These are phyloP conservation scores for Monilinia fructicola DNA, from an alignment of 2,329 filamentous ascomycete genomes.

Conservation along the genomic window DNA sequence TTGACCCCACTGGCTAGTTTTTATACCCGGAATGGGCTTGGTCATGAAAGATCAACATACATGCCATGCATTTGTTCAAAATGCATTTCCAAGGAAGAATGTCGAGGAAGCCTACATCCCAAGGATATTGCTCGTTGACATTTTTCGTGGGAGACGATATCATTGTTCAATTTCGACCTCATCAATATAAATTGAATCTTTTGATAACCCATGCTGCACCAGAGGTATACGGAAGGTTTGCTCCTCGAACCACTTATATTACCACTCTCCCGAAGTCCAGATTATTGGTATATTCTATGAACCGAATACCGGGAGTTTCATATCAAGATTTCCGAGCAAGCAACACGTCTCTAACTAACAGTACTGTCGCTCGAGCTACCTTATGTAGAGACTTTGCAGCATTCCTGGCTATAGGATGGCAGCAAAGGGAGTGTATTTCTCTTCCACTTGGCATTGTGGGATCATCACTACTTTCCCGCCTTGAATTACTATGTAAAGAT, in stretches of 20 bases:
- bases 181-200: constrained; percentile 46
- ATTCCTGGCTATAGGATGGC: constrained; percentile 46
- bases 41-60: constrained; percentile 27
- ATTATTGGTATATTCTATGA: constrained; percentile 45
- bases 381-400: constrained; percentile 47
- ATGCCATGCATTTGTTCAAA: constrained; percentile 41
- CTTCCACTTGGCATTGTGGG: constrained; percentile 44
- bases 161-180: constrained; percentile 52
- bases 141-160: constrained; percentile 43
- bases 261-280: constrained; percentile 40
- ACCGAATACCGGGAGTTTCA: constrained; percentile 44
- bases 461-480: constrained; percentile 44
- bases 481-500: constrained; percentile 42
- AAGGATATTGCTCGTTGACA: constrained; percentile 56
- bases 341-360: not conserved
- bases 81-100: constrained; percentile 39
- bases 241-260: constrained; percentile 46
- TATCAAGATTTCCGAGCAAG: constrained; percentile 40
- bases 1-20: constrained; percentile 31
- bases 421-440: constrained; percentile 25
- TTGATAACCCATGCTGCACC: constrained; percentile 43
- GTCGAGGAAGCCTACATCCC: constrained; percentile 43
- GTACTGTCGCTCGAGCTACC: constrained; percentile 32
- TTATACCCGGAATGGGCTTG: constrained; percentile 35
- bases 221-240: constrained; percentile 45